Evolutionary conservation across 2,329 filamentous ascomycete genomes (phyloP), one percentile per base, ranked within the genome.

Genomic region (Fusarium odoratissimum): DNA sequence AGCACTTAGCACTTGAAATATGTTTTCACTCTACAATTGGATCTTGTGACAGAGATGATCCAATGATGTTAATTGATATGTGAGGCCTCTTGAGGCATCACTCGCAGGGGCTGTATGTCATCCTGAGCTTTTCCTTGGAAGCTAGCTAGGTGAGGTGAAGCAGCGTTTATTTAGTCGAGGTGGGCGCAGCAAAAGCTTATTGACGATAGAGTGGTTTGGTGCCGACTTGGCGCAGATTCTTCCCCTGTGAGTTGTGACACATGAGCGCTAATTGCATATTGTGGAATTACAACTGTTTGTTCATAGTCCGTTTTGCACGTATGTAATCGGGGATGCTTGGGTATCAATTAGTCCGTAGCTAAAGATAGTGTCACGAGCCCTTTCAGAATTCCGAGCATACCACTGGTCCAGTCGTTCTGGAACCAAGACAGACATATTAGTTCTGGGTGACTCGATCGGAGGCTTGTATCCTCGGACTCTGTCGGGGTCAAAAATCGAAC

Each of bases 171-270:
- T 59, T 46, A 49, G 46, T 49, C 30, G 49, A 64, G 61, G 71
- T 66, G 72, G 75, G 75, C 75, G 72, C 63, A 77, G 75, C 61
- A 73, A 70, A 69, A 77, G 75, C 75, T 77, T 77, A 75, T 74
- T 69, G 63, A 44, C 52, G 71, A 77, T 77, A 77, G 38, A 77
- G 70, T 75, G 58, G 49, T 68, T 57, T 67, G 57, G 62, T 54
- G 64, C 73, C 69, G 75, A 71, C 75, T 76, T 77, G 75, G 75
- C 75, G 58, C 64, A 57, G 66, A 69, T 51, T 62, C 33, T 16
- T 16, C 46, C 40, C 25, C 35, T 59, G 41, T 46, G 41, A 25
- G 40, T 38, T 40, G 30, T 60, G 30, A 21, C 54, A 52, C 38
- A 41, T 60, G 44, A 46, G 37, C 51, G 44, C 60, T 49, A 33